Evolutionary conservation across 371 early-diverging fungal species (phyloP), one percentile per base, ranked within the genome.

Genomic region (Mortierella sp.): DNA sequence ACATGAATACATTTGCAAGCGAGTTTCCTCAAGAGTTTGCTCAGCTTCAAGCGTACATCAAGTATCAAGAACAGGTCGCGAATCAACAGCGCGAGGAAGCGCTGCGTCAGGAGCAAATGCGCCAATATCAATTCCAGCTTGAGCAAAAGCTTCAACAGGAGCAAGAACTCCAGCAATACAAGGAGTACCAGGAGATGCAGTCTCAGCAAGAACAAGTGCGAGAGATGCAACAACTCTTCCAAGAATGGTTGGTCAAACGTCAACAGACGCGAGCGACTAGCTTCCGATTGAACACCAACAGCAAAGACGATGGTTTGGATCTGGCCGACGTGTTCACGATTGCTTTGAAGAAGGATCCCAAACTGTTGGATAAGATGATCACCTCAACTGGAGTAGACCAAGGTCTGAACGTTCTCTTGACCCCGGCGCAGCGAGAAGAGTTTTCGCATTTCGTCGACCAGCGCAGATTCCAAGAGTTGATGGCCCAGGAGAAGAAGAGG

Each of bases 251-350:
- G 2, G 4, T 65, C 16, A 56, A 39, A 14, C 77, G 77, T 6
- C 77, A 76, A 6, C 64, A 64, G 51, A 28, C 47, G 17, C 57
- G 69, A 2, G 54, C 59, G 0, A 54, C 54, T 14, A 51, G 59
- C 14, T 65, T 65, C 55, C 60, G 60, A 25, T n/a, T 60, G 28
- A 31, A 48, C 34, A 58, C 48, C 14, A 39, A 58, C 24, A 31
- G 46, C 22, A 63, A 48, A 12, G 58, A 69, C 3, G 68, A 56
- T 24, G 70, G 57, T 8, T 14, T 73, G 31, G 77, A 76, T 31
- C 37, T 76, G 52, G 77, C 77, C 0, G 77, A 76, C 54, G 69
- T 76, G 41, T 61, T 76, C n/a, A 69, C 77, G 40, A 60, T 76
- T 22, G 77, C 77, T 13, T 24, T 76, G 46, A 69, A 76, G 49